Conservation (phyloP, 192 early-diverging fungal species). For the Chytriomyces sp. region DNA sequence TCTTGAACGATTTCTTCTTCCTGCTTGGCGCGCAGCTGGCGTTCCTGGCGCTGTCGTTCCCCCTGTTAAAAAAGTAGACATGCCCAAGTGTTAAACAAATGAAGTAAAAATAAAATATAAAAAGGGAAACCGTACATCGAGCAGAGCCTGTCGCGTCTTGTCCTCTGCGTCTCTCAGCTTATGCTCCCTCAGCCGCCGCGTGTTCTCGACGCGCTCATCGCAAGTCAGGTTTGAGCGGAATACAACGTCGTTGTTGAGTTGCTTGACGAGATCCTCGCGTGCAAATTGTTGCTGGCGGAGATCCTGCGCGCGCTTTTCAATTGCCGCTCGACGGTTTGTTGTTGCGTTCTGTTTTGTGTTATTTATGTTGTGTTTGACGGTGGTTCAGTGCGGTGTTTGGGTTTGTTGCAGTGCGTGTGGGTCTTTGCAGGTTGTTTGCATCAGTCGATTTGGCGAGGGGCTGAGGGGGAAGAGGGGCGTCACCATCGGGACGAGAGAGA, state of each 20-base stretch:
- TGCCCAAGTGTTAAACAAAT: neutral
- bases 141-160: constrained; percentile 36
- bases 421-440: neutral
- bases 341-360: constrained; percentile 9
- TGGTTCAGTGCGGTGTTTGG: neutral
- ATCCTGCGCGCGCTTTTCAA: constrained; percentile 51
- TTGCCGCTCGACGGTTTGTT: constrained; percentile 16
- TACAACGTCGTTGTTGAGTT: constrained; percentile 51
- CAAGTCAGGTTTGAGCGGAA: constrained; percentile 43
- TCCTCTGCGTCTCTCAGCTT: constrained; percentile 43
- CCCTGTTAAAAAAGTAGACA: constrained; percentile 24
- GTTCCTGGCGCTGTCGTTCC: constrained; percentile 34
- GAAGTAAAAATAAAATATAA: neutral
- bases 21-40: constrained; percentile 27
- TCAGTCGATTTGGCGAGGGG: neutral
- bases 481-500: neutral
- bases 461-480: neutral
- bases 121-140: constrained; percentile 39
- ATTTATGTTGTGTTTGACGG: neutral
- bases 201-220: constrained; percentile 54
- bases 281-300: constrained; percentile 46
- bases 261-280: constrained; percentile 53
- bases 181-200: constrained; percentile 46
- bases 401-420: neutral
- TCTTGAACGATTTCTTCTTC: constrained; percentile 49